Percentiles rank a stretch among this genome's conserved stretches.
phyloP scores from a whole-genome alignment of 176 grass and related monocot genomes.

The Oryza nivara region DNA sequence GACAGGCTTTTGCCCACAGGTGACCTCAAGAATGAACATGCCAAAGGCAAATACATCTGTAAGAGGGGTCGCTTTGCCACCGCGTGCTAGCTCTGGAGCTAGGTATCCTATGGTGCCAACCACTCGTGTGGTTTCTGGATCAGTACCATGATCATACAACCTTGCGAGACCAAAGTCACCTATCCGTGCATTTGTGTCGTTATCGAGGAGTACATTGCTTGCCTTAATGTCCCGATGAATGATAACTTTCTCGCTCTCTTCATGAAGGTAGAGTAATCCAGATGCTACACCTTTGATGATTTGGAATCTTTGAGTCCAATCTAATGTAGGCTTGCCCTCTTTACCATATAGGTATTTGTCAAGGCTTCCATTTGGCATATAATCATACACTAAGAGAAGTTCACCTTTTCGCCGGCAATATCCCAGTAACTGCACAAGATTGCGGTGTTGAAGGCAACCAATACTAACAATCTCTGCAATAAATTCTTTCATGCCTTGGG shows the following conservation, averaged over 20 bases:
- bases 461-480: constrained; percentile 36
- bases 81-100: constrained; percentile 41
- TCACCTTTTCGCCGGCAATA: constrained; percentile 37
- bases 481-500: constrained; percentile 41
- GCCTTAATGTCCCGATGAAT: constrained; percentile 50
- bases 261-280: constrained; percentile 41
- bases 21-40: constrained; percentile 44
- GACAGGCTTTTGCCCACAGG: constrained; percentile 33
- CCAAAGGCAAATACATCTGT: constrained; percentile 59
- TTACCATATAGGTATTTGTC: background rate
- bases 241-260: constrained; percentile 48
- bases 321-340: background rate
- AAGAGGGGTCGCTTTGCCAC: constrained; percentile 28
- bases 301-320: constrained; percentile 25
- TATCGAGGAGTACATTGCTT: constrained; percentile 44
- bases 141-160: constrained; percentile 43
- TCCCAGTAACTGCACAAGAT: constrained; percentile 32
- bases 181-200: constrained; percentile 26
- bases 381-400: constrained; percentile 31
- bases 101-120: constrained; percentile 61
- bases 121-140: constrained; percentile 36
- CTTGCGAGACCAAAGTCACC: constrained; percentile 58
- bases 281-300: constrained; percentile 41
- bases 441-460: constrained; percentile 28
- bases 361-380: constrained; percentile 33